Conservation (phyloP, 2,329 filamentous ascomycete species). For the Ophiostoma fasciatum region DNA sequence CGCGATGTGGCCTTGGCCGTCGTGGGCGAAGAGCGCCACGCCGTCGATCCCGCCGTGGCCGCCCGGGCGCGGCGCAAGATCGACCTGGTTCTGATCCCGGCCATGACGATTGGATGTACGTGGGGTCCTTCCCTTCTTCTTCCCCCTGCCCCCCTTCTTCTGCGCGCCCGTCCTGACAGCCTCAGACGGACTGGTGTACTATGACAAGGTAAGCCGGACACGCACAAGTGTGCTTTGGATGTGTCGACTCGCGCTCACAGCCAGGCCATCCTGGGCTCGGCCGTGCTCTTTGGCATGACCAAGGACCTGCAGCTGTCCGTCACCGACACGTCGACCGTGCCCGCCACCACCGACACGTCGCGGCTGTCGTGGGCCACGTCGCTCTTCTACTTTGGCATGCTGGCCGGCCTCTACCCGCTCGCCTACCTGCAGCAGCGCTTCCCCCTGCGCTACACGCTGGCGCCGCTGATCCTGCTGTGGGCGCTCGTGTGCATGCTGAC, state of each 20-base stretch:
- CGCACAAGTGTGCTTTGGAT: too few relatives aligned
- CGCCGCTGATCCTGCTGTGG: constrained; percentile 50
- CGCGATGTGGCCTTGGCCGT: too few relatives aligned
- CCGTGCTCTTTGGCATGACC: constrained; percentile 60
- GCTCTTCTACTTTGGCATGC: constrained; percentile 68
- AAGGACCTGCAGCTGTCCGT: constrained; percentile 47
- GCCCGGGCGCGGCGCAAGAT: too few relatives aligned
- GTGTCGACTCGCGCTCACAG: too few relatives aligned
- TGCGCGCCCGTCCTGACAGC: not conserved
- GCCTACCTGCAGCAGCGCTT: constrained; percentile 56
- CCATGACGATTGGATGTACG: too few relatives aligned
- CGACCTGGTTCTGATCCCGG: too few relatives aligned
- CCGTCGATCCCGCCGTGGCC: too few relatives aligned
- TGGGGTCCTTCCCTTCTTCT: too few relatives aligned
- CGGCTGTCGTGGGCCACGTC: constrained; percentile 65
- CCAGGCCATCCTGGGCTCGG: constrained; percentile 58
- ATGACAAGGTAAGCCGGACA: too few relatives aligned
- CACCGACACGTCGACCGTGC: constrained; percentile 23
- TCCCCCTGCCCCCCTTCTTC: too few relatives aligned
- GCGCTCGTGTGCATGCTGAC: constrained; percentile 46
- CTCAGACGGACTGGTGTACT: constrained; percentile 19
- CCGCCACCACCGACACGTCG: constrained; percentile 42
- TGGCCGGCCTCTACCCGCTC: constrained; percentile 60
- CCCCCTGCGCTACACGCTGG: constrained; percentile 48
- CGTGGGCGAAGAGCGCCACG: too few relatives aligned